A percentile compares a stretch with the other conserved stretches of the same genome.
These are phyloP conservation scores for Tricholoma hemisulphureum DNA, from an alignment of 768 basidiomycete genomes.

Conservation along the genomic window DNA sequence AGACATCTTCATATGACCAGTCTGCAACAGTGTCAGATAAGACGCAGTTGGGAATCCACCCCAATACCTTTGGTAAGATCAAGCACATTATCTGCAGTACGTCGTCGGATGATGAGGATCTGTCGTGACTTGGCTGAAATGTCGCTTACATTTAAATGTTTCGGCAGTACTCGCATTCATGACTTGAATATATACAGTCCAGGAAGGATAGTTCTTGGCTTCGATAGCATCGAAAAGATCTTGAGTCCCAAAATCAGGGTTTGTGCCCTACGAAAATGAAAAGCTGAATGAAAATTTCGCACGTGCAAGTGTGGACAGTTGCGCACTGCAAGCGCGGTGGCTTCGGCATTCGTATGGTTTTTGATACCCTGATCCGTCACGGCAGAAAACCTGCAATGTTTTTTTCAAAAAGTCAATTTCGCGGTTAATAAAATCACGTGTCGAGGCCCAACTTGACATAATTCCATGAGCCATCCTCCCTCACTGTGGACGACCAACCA, in stretches of 20 bases:
- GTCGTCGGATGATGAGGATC: not conserved
- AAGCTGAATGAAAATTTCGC: not conserved
- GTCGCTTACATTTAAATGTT: constrained; percentile 35
- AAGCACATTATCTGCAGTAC: constrained; percentile 44
- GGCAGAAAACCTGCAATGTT: constrained; percentile 21
- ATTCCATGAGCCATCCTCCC: constrained; percentile 46
- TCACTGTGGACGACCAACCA: constrained; percentile 13
- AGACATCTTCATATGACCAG: constrained; percentile 35
- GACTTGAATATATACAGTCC: constrained; percentile 57
- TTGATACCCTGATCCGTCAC: constrained; percentile 16
- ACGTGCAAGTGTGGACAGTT: not conserved
- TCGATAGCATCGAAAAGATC: constrained; percentile 58
- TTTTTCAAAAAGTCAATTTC: not conserved
- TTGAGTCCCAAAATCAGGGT: constrained; percentile 52
- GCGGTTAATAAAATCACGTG: not conserved
- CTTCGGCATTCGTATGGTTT: constrained; percentile 37
- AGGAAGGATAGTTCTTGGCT: constrained; percentile 50
- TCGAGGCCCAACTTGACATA: constrained; percentile 48
- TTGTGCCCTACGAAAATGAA: constrained; percentile 28
- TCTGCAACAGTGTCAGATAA: constrained; percentile 17
- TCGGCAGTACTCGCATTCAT: constrained; percentile 53
- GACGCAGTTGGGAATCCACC: not conserved
- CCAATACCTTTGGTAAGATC: constrained; percentile 46
- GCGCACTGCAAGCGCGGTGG: constrained; percentile 27
- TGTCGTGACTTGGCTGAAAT: not conserved